Conservation (phyloP, 306 rosid species). For the Cucurbita moschata region DNA sequence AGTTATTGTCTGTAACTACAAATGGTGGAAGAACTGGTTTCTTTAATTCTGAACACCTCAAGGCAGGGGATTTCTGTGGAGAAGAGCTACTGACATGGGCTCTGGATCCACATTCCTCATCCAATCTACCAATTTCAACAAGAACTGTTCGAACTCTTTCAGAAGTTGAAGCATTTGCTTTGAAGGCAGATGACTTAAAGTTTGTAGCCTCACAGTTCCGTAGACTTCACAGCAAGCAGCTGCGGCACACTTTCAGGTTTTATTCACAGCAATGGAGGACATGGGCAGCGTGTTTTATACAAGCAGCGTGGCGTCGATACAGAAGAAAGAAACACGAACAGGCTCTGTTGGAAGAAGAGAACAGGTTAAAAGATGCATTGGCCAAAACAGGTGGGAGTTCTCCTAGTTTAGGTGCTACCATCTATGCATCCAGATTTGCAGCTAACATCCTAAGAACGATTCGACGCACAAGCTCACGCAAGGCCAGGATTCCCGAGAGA, state of each 20-base stretch:
- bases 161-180: slow-evolving; percentile 11
- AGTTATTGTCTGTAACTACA: background rate
- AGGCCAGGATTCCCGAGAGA: slow-evolving; percentile 2
- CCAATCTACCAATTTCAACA: slow-evolving; percentile 2
- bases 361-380: slow-evolving; percentile 10
- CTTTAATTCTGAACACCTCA: slow-evolving; percentile 4
- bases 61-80: slow-evolving; percentile 9
- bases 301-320: slow-evolving; percentile 11
- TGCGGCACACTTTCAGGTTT: slow-evolving; percentile 9
- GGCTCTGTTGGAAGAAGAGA: slow-evolving; percentile 8
- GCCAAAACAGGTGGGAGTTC: slow-evolving; percentile 8
- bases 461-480: slow-evolving; percentile 3
- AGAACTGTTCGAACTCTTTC: slow-evolving; percentile 6
- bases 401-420: slow-evolving; percentile 14
- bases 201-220: slow-evolving; percentile 6
- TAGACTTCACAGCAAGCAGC: slow-evolving; percentile 7
- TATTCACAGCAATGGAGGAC: slow-evolving; percentile 11
- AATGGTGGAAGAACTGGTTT: slow-evolving; percentile 9
- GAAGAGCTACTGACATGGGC: slow-evolving; percentile 7
- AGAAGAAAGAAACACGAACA: slow-evolving; percentile 5
- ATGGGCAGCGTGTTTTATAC: slow-evolving; percentile 13
- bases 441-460: slow-evolving; percentile 4
- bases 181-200: slow-evolving; percentile 5
- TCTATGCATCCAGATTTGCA: slow-evolving; percentile 11
- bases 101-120: slow-evolving; percentile 2